Base-by-base conservation (phyloP, 768 basidiomycete genomes). In the Lactarius indigo region DNA sequence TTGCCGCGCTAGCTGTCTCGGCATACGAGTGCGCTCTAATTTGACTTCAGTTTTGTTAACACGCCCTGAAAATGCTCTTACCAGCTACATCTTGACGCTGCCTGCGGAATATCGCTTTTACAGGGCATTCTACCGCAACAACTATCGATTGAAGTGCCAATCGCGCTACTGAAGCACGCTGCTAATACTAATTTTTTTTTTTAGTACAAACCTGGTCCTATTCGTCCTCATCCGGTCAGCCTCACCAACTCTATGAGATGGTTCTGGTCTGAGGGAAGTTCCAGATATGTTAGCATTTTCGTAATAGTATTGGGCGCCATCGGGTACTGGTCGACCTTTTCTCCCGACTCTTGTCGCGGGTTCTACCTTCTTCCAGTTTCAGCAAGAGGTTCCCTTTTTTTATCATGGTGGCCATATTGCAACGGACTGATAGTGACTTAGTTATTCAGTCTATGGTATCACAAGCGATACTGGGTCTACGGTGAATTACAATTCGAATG, bases 381-480 rank as follows among this genome's bases (percentile, higher is more conserved):
- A 15, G 84, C 88, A 74, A 89, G 89, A 82, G 87, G 88, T 86
- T 47, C n/a, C n/a, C 55, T 76, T 31, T 10, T 39, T 55, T 35
- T 20, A 60, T 20, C 54, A 9, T 33, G 3, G 26, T 41, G 37
- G 8, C n/a, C 1, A 7, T 13, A 50, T 18, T 57, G 7, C 9
- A 17, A 9, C 44, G 62, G 73, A 23, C 69, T 61, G 8, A 41
- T 20, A 28, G 18, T 31, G 23, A 30, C 33, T 23, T 54, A 89
- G 88, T 86, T 5, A n/a, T 87, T 10, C 88, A 89, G 74, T 78
- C 78, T 1, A 85, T 86, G 82, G 77, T 87, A 52, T 88, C 87
- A 5, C 88, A 90, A 72, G 76, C 81, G 12, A 89, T 90, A 61
- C 73, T 90, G 47, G 87, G 84, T 8, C 74, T 87, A 57, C 81